A percentile compares a stretch with the other conserved stretches of the same genome.
These are phyloP conservation scores for Chlorella vulgaris DNA, from an alignment of 139 green algal genomes.

Conservation along the genomic window DNA sequence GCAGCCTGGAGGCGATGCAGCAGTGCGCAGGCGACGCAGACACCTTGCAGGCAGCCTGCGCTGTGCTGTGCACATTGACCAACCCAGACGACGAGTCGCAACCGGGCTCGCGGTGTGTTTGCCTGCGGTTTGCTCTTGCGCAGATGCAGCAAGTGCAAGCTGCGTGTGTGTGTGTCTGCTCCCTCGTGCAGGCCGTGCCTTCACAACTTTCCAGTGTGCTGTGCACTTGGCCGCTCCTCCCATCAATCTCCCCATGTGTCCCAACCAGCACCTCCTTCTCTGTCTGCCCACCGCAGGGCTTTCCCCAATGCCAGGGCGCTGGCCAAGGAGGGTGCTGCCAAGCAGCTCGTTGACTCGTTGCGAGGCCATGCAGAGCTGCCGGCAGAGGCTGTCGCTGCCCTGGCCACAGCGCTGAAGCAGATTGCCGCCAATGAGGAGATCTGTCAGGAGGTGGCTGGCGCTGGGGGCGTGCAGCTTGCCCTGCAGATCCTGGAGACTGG, in stretches of 20 bases:
- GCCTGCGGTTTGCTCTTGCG: too few relatives aligned
- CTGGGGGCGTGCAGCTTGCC: slow-evolving; percentile 42
- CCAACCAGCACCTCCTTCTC: background rate
- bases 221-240: too few relatives aligned
- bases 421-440: slow-evolving; percentile 77
- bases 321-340: slow-evolving; percentile 47
- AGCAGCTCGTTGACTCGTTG: slow-evolving; percentile 48
- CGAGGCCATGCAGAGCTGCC: background rate
- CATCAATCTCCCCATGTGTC: too few relatives aligned
- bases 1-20: slow-evolving; percentile 22
- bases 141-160: background rate
- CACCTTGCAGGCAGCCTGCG: slow-evolving; percentile 40
- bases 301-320: slow-evolving; percentile 60
- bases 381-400: background rate
- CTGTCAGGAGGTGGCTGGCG: slow-evolving; percentile 58
- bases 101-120: slow-evolving; percentile 46
- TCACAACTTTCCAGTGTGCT: background rate
- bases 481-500: slow-evolving; percentile 46
- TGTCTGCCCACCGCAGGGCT: slow-evolving; percentile 26
- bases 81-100: slow-evolving; percentile 70
- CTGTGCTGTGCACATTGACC: slow-evolving; percentile 53
- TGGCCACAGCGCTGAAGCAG: slow-evolving; percentile 37
- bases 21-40: background rate
- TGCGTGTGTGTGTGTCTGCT: background rate
- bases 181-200: background rate